A percentile compares a stretch with the other conserved stretches of the same genome.
Conservation (phyloP, 2,329 filamentous ascomycete genomes). For the Fusarium buharicum region DNA sequence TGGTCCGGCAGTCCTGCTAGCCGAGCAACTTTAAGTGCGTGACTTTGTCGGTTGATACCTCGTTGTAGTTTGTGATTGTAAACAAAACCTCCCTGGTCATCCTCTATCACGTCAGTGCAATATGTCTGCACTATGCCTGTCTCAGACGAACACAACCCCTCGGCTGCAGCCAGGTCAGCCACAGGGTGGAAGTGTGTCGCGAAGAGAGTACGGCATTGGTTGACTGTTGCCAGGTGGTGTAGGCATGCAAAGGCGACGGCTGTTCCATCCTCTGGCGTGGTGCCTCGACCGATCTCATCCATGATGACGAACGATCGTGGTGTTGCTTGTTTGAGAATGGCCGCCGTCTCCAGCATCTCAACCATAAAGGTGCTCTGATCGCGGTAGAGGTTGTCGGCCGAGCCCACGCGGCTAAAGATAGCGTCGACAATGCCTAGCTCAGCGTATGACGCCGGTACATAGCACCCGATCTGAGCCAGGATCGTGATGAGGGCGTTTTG, state of each 20-base stretch:
- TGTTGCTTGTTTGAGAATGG: conserved; percentile 88
- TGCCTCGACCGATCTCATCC: conserved; percentile 96
- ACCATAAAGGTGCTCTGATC: conserved; percentile 99
- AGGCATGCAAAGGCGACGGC: conserved; percentile 91
- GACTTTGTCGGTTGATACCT: conserved; percentile 86
- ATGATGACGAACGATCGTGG: conserved; percentile 91
- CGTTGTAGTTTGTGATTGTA: conserved; percentile 85
- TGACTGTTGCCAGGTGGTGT: conserved; percentile 82
- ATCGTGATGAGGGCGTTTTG: conserved; percentile 96
- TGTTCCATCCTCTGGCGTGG: conserved; percentile 89
- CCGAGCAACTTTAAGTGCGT: conserved; percentile 93
- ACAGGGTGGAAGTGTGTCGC: conserved; percentile 94
- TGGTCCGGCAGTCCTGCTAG: conserved; percentile 83
- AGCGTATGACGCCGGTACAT: conserved; percentile 88
- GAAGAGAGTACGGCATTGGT: conserved; percentile 84
- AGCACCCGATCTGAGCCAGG: conserved; percentile 90
- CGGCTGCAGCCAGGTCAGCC: conserved; percentile 76
- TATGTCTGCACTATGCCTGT: conserved; percentile 72
- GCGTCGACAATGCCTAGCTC: conserved; percentile 93
- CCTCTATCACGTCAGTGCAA: conserved; percentile 90
- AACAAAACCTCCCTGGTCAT: conserved; percentile 75
- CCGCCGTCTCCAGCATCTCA: conserved; percentile 96
- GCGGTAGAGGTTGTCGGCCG: conserved; percentile 92
- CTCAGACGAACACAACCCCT: conserved; percentile 53
- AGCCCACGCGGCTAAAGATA: conserved; percentile 92